Percentiles rank a stretch among this genome's conserved stretches.
These are phyloP conservation scores for Blastobotrys malaysiensis DNA, from an alignment of 1,139 yeast species.

Conservation along the genomic window DNA sequence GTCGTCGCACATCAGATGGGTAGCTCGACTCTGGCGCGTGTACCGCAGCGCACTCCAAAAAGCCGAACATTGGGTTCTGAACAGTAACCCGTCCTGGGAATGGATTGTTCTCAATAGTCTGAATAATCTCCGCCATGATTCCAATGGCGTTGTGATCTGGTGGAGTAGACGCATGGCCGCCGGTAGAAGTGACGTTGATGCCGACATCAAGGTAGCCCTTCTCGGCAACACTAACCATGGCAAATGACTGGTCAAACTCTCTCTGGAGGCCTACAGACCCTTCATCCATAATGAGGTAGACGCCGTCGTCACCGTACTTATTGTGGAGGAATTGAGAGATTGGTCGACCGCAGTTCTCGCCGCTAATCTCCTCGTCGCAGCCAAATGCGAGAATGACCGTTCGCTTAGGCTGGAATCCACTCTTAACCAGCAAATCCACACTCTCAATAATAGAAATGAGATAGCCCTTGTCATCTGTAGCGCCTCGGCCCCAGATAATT, in stretches of 20 bases:
- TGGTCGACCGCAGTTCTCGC: constrained; percentile 49
- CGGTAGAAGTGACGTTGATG: constrained; percentile 52
- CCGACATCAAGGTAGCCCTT: constrained; percentile 58
- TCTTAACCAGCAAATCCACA: constrained; percentile 45
- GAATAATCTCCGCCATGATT: constrained; percentile 50
- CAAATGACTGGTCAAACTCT: constrained; percentile 45
- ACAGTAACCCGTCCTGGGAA: constrained; percentile 42
- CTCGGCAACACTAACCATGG: constrained; percentile 59
- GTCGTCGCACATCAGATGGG: constrained; percentile 7
- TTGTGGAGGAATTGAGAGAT: constrained; percentile 43
- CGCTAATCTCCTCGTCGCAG: constrained; percentile 62
- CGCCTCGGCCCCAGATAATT: constrained; percentile 58
- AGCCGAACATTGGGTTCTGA: constrained; percentile 46
- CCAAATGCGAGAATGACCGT: constrained; percentile 58
- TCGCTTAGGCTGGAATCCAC: constrained; percentile 49
- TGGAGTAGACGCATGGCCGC: constrained; percentile 71
- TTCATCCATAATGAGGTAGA: constrained; percentile 60
- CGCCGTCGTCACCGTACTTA: constrained; percentile 50
- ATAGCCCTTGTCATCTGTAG: constrained; percentile 57
- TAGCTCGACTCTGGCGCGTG: constrained; percentile 11
- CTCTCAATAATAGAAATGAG: constrained; percentile 56
- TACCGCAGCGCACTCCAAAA: constrained; percentile 37
- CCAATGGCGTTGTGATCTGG: constrained; percentile 71
- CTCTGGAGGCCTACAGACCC: constrained; percentile 42
- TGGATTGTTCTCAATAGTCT: constrained; percentile 48